phyloP scores from a whole-genome alignment of 1,284 basidiomycete genomes.

The Ceratobasidium sp. region DNA sequence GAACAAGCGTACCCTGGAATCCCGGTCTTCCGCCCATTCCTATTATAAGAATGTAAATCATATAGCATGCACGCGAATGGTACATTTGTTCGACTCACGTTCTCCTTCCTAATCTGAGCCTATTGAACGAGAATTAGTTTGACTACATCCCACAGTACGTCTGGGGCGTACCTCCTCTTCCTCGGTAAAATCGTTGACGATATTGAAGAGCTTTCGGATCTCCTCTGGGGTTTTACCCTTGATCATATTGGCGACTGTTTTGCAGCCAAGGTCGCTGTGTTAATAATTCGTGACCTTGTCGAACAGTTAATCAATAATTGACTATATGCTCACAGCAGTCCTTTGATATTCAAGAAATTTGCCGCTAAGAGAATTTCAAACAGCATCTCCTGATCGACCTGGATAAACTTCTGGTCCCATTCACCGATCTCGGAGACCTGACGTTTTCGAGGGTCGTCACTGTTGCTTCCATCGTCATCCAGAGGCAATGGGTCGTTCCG shows the following conservation, averaged over 20 bases:
- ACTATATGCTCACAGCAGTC: conserved; percentile 58
- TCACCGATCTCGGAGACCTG: conserved; percentile 64
- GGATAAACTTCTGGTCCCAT: conserved; percentile 67
- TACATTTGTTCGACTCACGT: too few species aligned
- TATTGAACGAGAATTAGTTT: too few species aligned
- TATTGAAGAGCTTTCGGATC: conserved; percentile 96
- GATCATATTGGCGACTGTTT: conserved; percentile 92
- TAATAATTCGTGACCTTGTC: background rate
- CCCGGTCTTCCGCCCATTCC: too few species aligned
- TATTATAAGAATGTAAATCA: too few species aligned
- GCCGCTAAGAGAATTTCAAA: conserved; percentile 72
- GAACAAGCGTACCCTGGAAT: too few species aligned
- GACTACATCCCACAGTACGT: too few species aligned
- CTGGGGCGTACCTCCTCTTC: conserved; percentile 85
- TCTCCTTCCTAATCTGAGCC: too few species aligned
- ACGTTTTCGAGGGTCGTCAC: conserved; percentile 62
- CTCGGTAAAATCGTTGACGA: conserved; percentile 97
- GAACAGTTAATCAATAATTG: background rate
- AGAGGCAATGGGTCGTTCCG: conserved; percentile 64
- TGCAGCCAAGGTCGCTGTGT: conserved; percentile 65
- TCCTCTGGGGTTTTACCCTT: conserved; percentile 97
- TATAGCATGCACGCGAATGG: too few species aligned
- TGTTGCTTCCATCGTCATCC: conserved; percentile 54
- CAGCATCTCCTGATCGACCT: conserved; percentile 60
- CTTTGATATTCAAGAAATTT: conserved; percentile 73